These are phyloP conservation scores for Candida quercuum DNA, from an alignment of 805 yeast genomes.

Conservation along the genomic window DNA sequence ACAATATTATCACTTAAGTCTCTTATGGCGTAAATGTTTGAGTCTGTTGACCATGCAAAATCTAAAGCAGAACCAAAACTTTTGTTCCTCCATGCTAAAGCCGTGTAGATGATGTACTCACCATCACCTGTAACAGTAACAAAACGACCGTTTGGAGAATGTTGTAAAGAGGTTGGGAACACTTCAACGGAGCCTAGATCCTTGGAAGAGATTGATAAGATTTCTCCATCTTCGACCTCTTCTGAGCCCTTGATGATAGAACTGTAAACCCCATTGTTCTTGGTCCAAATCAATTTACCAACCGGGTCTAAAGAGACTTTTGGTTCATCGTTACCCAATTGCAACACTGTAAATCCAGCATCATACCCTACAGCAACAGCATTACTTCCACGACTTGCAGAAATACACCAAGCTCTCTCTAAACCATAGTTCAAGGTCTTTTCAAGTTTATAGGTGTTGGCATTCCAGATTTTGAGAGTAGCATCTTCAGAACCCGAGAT, in stretches of 20 bases:
- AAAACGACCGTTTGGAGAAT: conserved; percentile 96
- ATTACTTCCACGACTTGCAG: conserved; percentile 65
- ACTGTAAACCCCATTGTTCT: conserved; percentile 78
- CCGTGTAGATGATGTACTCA: conserved; percentile 92
- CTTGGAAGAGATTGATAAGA: conserved; percentile 70
- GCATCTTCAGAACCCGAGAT: conserved; percentile 97
- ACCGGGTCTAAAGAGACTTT: conserved; percentile 87
- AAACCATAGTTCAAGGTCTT: conserved; percentile 85
- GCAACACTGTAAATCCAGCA: conserved; percentile 84
- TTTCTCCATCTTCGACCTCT: conserved; percentile 74
- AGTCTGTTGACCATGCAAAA: conserved; percentile 93
- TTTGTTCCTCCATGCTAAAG: conserved; percentile 97
- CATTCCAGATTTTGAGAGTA: conserved; percentile 89
- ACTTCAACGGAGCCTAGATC: conserved; percentile 94
- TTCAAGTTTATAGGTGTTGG: conserved; percentile 90
- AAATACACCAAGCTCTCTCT: conserved; percentile 96
- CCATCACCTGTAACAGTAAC: conserved; percentile 98
- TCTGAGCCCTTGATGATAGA: conserved; percentile 71
- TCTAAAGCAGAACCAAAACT: conserved; percentile 86
- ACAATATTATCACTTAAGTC: conserved; percentile 62
- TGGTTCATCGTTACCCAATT: conserved; percentile 93
- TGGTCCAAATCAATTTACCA: conserved; percentile 89
- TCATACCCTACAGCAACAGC: conserved; percentile 91
- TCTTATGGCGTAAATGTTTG: conserved; percentile 79
- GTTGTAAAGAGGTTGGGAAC: conserved; percentile 80